phyloP scores from a whole-genome alignment of 305 asterid genomes.

The Fraxinus ornus region DNA sequence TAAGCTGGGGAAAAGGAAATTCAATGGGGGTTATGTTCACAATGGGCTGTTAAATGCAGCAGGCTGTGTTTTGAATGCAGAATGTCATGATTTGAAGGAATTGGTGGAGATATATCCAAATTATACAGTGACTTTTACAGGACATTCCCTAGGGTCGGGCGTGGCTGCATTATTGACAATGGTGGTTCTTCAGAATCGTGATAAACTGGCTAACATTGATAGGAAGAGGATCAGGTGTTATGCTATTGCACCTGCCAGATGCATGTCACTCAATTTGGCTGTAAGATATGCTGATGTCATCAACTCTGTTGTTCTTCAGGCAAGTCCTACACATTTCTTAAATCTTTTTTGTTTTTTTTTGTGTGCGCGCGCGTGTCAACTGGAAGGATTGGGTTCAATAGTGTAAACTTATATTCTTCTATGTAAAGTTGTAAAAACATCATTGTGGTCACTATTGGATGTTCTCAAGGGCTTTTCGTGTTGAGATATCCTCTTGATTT shows the following conservation, averaged over 20 bases:
- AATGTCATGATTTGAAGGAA: slow-evolving; percentile 54
- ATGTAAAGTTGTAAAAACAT: not conserved
- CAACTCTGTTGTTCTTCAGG: slow-evolving; percentile 90
- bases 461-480: not conserved
- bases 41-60: slow-evolving; percentile 85
- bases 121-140: slow-evolving; percentile 74
- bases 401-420: not conserved
- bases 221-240: slow-evolving; percentile 73
- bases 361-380: not conserved
- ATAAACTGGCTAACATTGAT: slow-evolving; percentile 61
- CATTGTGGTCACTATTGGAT: slow-evolving; percentile 4
- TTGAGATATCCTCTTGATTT: not conserved
- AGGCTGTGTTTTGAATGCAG: slow-evolving; percentile 59
- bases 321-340: slow-evolving; percentile 29
- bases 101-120: slow-evolving; percentile 56
- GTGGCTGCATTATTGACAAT: slow-evolving; percentile 76
- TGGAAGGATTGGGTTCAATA: not conserved
- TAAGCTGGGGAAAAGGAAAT: slow-evolving; percentile 70
- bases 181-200: slow-evolving; percentile 61
- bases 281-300: slow-evolving; percentile 89
- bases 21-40: slow-evolving; percentile 88
- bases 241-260: slow-evolving; percentile 90
- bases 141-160: slow-evolving; percentile 89
- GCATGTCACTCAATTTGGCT: slow-evolving; percentile 88
- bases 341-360: not conserved